These are phyloP conservation scores for Ambrosia artemisiifolia DNA, from an alignment of 129 eudicot species.

Conservation along the genomic window DNA sequence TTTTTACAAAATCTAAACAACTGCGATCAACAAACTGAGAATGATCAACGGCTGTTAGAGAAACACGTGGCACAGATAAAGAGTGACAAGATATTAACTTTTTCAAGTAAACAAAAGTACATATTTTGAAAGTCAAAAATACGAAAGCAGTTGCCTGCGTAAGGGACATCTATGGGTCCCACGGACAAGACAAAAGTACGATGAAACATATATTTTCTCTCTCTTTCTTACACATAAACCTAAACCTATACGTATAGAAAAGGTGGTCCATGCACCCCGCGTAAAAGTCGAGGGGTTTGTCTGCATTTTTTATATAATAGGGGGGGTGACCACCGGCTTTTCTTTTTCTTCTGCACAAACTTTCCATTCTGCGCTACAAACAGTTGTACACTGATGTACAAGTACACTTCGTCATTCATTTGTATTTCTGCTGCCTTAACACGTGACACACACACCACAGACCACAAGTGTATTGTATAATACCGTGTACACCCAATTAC, in stretches of 20 bases:
- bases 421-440: not conserved
- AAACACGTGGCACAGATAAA: no score
- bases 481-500: no score
- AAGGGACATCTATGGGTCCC: not conserved
- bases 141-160: not conserved
- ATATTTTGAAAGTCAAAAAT: not conserved
- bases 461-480: no score
- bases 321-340: slow-evolving; percentile 3
- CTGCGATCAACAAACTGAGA: no score
- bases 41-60: no score
- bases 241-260: not conserved
- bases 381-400: not conserved
- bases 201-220: not conserved
- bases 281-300: slow-evolving; percentile 10
- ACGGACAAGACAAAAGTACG: not conserved
- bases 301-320: not conserved
- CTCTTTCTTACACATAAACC: no score
- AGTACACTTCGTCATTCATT: not conserved
- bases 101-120: not conserved
- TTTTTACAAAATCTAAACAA: no score
- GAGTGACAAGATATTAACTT: not conserved
- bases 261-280: slow-evolving; percentile 1
- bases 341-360: not conserved
- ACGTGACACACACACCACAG: no score
- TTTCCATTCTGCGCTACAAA: not conserved